phyloP scores from a whole-genome alignment of 345 rosid genomes.

The Hibiscus tridactylites region DNA sequence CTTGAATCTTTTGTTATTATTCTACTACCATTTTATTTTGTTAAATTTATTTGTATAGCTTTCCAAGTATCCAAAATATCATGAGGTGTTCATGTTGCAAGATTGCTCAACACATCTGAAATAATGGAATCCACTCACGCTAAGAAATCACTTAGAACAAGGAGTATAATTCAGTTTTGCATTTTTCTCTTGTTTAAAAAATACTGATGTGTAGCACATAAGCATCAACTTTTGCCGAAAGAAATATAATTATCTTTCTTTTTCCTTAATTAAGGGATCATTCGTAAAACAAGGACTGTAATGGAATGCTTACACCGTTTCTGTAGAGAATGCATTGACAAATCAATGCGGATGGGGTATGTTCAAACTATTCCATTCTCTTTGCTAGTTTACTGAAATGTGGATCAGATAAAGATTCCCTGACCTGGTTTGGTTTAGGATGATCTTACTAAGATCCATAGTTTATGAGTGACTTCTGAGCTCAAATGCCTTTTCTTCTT shows the following conservation, averaged over 20 bases:
- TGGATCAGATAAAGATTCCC: not conserved
- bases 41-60: not conserved
- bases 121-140: not conserved
- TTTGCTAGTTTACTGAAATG: not conserved
- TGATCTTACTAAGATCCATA: slow-evolving; percentile 2
- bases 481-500: not conserved
- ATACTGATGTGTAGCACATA: not conserved
- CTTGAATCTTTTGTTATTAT: not conserved
- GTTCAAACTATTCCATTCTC: slow-evolving; percentile 11
- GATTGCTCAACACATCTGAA: not conserved
- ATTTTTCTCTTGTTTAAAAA: not conserved
- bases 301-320: slow-evolving; percentile 87
- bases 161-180: not conserved
- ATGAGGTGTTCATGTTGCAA: not conserved
- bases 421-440: not conserved
- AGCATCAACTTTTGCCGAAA: not conserved
- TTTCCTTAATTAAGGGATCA: slow-evolving; percentile 43
- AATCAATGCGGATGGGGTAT: slow-evolving; percentile 78
- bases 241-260: not conserved
- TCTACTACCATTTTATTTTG: not conserved
- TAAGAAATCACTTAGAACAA: not conserved
- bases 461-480: not conserved
- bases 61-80: not conserved
- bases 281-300: slow-evolving; percentile 76
- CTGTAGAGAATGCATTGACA: slow-evolving; percentile 83